Conservation (phyloP, 2,329 filamentous ascomycete species). For the Calonectria hongkongensis region DNA sequence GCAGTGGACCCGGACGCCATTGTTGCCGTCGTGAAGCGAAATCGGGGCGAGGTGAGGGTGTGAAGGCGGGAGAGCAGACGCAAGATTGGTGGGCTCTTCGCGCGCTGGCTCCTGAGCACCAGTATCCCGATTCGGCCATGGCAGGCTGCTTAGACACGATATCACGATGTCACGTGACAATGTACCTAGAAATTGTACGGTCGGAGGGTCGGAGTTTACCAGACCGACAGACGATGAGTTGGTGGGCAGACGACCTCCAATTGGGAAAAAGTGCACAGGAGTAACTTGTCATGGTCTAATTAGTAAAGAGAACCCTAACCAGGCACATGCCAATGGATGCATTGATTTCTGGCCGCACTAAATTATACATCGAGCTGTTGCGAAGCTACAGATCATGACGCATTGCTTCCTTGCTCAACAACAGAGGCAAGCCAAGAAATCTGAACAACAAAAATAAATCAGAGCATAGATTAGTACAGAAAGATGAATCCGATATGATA, state of each 20-base stretch:
- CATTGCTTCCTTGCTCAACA: too few species aligned
- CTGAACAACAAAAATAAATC: background rate
- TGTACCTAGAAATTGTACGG: background rate
- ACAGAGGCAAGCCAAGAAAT: background rate
- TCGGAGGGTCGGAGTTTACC: constrained; percentile 45
- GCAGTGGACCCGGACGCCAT: constrained; percentile 53
- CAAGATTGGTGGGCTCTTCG: constrained; percentile 27
- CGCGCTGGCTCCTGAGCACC: constrained; percentile 34
- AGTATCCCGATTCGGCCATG: constrained; percentile 27
- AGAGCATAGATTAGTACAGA: background rate
- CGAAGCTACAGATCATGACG: background rate
- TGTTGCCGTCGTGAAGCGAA: constrained; percentile 38
- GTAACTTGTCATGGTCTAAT: background rate
- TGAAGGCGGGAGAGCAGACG: constrained; percentile 28
- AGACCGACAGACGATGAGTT: constrained; percentile 38
- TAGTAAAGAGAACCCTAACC: background rate
- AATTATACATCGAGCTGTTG: background rate
- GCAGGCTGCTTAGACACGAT: constrained; percentile 50
- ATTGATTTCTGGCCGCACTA: background rate
- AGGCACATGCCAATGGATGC: too few species aligned
- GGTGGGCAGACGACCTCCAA: background rate
- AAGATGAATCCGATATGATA: background rate
- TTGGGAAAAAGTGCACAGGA: constrained; percentile 1
- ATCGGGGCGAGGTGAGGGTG: background rate
- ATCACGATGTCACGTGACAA: constrained; percentile 54